Base-by-base conservation (phyloP, 2,329 filamentous ascomycete species). In the Aureobasidium sp. region DNA sequence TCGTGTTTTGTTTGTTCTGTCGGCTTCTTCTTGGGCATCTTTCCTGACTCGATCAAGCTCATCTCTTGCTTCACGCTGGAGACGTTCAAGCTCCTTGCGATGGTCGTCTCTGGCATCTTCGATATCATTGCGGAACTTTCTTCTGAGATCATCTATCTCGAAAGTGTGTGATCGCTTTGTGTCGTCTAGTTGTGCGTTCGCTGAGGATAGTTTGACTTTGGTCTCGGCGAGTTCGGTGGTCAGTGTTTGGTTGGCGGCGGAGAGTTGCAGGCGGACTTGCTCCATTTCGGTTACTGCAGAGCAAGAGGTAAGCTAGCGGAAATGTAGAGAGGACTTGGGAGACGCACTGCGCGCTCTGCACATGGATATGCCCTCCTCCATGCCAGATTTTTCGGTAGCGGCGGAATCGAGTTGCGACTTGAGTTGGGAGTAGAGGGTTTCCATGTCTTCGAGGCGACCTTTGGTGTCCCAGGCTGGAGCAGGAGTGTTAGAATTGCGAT, bases 401-500 rank as follows among this genome's bases (percentile, higher is more conserved):
- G 88, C 86, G 36, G 82, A 82, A 63, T 85, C 85, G 71, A 97
- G 85, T 66, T 88, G 87, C 63, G 87, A 82, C 70, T 88, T 87
- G 65, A 97, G 80, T 63, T 82, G 79, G 52, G 83, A 81, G 71
- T 91, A 91, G 69, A 93, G 82, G 20, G 81, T 79, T 69, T 96
- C 90, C 76, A 97, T 87, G 64, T 86, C 83, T 65, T 87, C 86
- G 67, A 97, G 82, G 66, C 87, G 85, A 64, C 84, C 84, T 68
- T 91, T 87, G 67, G 91, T 85, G 72, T 97, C 91, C 82, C 88
- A 93, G 70, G 83, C 88, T 90, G 82, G 78, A 72, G 73, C 71
- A 76, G 78, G 81, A 67, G 83, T 77, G 81, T 90, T 87, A 86
- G 91, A 90, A 80, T 87, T 78, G 78, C 86, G 88, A 67, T 82